Conservation (phyloP, 2,329 filamentous ascomycete species). For the Penicillium aurantiogriseum region DNA sequence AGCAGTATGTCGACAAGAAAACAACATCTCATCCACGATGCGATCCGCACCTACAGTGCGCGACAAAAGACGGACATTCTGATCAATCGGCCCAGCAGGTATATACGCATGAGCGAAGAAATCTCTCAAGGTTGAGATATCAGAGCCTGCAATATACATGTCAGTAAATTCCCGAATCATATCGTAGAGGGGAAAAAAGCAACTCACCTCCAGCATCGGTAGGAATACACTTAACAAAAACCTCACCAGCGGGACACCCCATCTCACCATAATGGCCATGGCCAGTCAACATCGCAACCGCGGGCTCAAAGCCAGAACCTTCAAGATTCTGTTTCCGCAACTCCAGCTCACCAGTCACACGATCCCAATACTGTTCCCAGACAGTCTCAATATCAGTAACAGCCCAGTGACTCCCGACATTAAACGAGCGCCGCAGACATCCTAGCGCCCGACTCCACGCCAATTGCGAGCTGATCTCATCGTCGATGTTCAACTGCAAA, state of each 20-base stretch:
- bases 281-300: conserved; percentile 5
- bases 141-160: conserved; percentile 16
- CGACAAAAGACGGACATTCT: conserved; percentile 52
- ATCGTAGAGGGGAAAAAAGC: background rate
- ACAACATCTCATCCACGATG: conserved; percentile 58
- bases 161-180: background rate
- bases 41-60: conserved; percentile 57
- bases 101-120: conserved; percentile 58
- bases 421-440: conserved; percentile 59
- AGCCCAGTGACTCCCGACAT: conserved; percentile 31
- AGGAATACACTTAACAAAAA: conserved; percentile 36
- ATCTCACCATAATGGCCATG: conserved; percentile 6
- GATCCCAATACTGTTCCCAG: conserved; percentile 40
- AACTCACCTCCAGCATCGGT: conserved; percentile 39
- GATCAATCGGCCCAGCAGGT: conserved; percentile 47
- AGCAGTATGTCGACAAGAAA: conserved; percentile 55
- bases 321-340: conserved; percentile 16
- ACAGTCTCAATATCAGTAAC: conserved; percentile 39
- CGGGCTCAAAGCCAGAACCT: conserved; percentile 14
- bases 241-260: conserved; percentile 13
- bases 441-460: conserved; percentile 65
- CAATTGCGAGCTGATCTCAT: conserved; percentile 54
- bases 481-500: background rate
- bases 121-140: conserved; percentile 26
- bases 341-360: conserved; percentile 23